A percentile compares a stretch with the other conserved stretches of the same genome.
Conservation (phyloP, 1,139 yeast species). For the Hemisphaericaspora xylanilytica region DNA sequence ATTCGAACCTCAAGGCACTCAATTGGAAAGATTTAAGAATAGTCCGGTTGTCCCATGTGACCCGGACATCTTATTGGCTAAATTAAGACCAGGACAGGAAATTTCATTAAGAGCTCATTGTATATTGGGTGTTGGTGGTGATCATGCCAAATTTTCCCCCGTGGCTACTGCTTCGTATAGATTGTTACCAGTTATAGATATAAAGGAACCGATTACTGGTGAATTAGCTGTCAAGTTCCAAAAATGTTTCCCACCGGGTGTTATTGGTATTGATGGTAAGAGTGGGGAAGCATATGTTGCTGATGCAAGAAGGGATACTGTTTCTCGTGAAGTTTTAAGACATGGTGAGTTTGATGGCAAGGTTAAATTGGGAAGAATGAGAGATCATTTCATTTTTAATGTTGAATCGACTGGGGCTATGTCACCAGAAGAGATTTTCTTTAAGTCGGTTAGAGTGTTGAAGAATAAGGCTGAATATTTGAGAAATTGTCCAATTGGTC, state of each 20-base stretch:
- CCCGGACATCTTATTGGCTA: constrained; percentile 87
- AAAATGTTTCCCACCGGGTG: constrained; percentile 91
- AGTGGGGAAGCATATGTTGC: constrained; percentile 74
- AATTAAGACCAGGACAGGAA: constrained; percentile 96
- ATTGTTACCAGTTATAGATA: constrained; percentile 86
- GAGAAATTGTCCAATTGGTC: constrained; percentile 74
- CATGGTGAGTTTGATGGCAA: constrained; percentile 87
- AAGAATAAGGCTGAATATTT: constrained; percentile 83
- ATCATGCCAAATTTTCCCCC: constrained; percentile 97
- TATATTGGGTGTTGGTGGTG: constrained; percentile 85
- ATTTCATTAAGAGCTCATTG: constrained; percentile 89
- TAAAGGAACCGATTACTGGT: constrained; percentile 71
- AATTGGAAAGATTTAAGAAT: constrained; percentile 63
- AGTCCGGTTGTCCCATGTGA: constrained; percentile 75
- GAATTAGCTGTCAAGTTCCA: constrained; percentile 76
- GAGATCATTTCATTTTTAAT: constrained; percentile 91
- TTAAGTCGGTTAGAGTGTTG: constrained; percentile 81
- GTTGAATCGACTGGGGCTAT: constrained; percentile 96
- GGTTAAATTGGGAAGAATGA: constrained; percentile 84
- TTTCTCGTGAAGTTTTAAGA: constrained; percentile 91
- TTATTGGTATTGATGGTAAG: constrained; percentile 57
- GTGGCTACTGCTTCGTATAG: constrained; percentile 97
- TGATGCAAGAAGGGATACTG: constrained; percentile 93
- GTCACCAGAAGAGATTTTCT: constrained; percentile 93
- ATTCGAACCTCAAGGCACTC: constrained; percentile 91